A percentile compares a stretch with the other conserved stretches of the same genome.
These are phyloP conservation scores for Solanum hybrid DNA, from an alignment of 305 asterid species.

Conservation along the genomic window DNA sequence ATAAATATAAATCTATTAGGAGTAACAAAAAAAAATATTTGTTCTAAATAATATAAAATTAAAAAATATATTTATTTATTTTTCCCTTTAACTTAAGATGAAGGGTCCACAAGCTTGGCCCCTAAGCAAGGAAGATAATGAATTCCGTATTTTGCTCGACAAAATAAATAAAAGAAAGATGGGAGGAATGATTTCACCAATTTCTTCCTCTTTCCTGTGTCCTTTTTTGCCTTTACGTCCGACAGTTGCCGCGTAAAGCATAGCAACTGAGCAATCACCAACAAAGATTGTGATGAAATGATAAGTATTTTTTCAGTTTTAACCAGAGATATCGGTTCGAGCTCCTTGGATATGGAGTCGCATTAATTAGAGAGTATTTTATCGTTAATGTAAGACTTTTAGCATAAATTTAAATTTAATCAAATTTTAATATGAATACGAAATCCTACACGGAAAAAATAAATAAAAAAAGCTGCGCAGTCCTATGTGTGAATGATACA, in stretches of 20 bases:
- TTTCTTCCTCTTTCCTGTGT: not conserved
- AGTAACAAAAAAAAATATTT: not conserved
- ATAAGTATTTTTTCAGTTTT: no score
- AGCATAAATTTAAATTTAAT: no score
- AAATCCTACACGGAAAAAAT: no score
- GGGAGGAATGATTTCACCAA: not conserved
- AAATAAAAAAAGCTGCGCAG: not conserved
- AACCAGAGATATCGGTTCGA: no score
- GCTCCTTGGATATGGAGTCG: no score
- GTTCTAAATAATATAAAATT: no score
- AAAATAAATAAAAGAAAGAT: not conserved
- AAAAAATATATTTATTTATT: not conserved
- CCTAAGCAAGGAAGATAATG: not conserved
- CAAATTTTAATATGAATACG: accelerated
- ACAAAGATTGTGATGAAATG: no score
- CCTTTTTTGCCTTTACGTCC: not conserved
- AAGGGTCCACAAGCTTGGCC: not conserved
- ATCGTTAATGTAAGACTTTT: accelerated
- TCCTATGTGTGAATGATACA: not conserved
- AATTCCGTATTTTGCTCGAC: not conserved
- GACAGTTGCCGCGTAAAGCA: not conserved
- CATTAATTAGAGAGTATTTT: no score
- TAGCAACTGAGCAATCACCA: no score
- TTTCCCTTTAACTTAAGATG: not conserved
- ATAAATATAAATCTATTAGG: not conserved